These are phyloP conservation scores for Phycomyces nitens DNA, from an alignment of 192 early-diverging fungal genomes.

Conservation along the genomic window DNA sequence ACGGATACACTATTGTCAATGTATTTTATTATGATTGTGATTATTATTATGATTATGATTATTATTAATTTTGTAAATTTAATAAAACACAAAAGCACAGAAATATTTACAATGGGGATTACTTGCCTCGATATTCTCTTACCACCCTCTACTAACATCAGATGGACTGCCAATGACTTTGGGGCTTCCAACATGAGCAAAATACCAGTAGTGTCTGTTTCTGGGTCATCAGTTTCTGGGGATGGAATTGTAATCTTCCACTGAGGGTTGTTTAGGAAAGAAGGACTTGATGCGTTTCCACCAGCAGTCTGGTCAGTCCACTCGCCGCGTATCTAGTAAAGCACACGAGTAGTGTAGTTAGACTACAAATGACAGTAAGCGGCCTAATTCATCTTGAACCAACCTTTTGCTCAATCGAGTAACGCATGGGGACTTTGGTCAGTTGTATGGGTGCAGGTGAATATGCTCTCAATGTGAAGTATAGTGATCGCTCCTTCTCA, in stretches of 20 bases:
- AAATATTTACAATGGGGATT: no score
- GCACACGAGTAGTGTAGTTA: neutral
- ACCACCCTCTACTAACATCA: conserved; percentile 68
- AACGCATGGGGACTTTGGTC: conserved; percentile 56
- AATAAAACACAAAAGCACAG: no score
- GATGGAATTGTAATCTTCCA: conserved; percentile 60
- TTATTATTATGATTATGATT: no score
- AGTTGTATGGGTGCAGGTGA: conserved; percentile 63
- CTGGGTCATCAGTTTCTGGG: conserved; percentile 24
- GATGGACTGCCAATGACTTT: conserved; percentile 60
- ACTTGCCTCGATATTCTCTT: conserved; percentile 63
- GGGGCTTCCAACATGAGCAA: conserved; percentile 67
- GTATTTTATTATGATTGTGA: no score
- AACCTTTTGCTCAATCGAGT: conserved; percentile 55
- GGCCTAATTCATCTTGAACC: no score
- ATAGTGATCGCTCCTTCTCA: conserved; percentile 63
- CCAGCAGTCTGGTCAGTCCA: conserved; percentile 79
- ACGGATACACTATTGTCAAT: conserved; percentile 40
- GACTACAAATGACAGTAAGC: no score
- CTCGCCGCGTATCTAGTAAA: conserved; percentile 47
- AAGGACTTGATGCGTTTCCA: conserved; percentile 66
- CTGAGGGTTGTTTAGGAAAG: conserved; percentile 78
- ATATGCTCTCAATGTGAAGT: conserved; percentile 73
- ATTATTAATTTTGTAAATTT: no score
- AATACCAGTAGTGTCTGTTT: conserved; percentile 14